Base-by-base conservation (phyloP, 2,329 filamentous ascomycete genomes). In the Pseudogymnoascus sp. region DNA sequence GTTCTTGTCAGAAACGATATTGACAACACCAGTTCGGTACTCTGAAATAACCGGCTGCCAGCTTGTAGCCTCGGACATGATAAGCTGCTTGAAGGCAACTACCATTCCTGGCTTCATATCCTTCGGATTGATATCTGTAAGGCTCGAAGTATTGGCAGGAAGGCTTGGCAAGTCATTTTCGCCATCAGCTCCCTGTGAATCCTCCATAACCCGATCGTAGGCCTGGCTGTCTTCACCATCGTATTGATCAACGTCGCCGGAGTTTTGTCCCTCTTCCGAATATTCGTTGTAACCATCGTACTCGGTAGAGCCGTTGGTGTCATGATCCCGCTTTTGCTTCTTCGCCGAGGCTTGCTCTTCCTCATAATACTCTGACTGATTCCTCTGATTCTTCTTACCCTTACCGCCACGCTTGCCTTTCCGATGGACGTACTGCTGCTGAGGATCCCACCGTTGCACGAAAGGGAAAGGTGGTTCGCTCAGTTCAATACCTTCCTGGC, bases 401-500 rank as follows among this genome's bases (percentile, higher is more conserved):
- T 79, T 84, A 38, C 74, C 75, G 24, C 76, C 75, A 29, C 75
- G 72, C 59, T 77, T 76, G 40, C 73, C 74, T 47, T 74, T 76
- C 67, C 78, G 78, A 67, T 77, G 76, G 14, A 66, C 66, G 35
- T 69, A 67, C 73, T 83, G 81, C 70, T 93, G 89, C 65, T 91
- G 87, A 3, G 84, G 82, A 74, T 96, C 91, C 93, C 93, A 97
- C 56, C 90, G 84, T 74, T 97, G 92, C 14, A 89, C 80, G 73
- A 97, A 97, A 0, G 93, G 93, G 71, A 96, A 97, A 0, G 93
- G 90, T 0, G 93, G 93, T 35, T 90, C 82, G 62, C 83, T 89
- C 53, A 96, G 79, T 33, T 82, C 77, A 40, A 91, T 77, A 4
- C 81, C 82, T 31, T 89, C 82, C n/a, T 89, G 81, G 66, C 86